These are phyloP conservation scores for Primulina huaijiensis DNA, from an alignment of 257 asterid genomes.

Conservation along the genomic window DNA sequence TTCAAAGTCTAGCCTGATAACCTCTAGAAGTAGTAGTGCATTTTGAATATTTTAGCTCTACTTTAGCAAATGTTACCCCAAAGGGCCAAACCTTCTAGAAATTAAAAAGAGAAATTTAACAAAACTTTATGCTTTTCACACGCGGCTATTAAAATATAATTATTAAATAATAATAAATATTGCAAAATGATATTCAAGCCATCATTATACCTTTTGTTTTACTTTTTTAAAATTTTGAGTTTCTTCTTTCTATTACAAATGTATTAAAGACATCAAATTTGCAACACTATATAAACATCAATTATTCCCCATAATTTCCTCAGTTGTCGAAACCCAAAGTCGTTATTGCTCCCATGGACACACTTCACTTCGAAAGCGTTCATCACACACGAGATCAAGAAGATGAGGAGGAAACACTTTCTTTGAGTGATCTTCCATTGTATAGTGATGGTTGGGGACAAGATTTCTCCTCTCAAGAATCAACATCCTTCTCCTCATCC, in stretches of 20 bases:
- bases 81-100: not conserved
- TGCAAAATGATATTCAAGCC: no score
- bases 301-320: not conserved
- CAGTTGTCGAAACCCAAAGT: no score
- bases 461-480: slow-evolving; percentile 28
- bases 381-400: not conserved
- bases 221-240: no score
- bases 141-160: not conserved
- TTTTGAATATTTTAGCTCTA: not conserved
- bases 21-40: not conserved
- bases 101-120: not conserved
- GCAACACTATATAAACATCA: not conserved
- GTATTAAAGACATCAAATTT: no score
- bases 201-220: not conserved
- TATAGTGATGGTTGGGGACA: slow-evolving; percentile 7
- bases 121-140: not conserved
- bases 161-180: no score
- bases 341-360: not conserved
- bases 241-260: no score
- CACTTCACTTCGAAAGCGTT: not conserved
- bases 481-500: slow-evolving; percentile 19
- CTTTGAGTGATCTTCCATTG: not conserved
- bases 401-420: not conserved
- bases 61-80: not conserved
- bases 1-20: not conserved